phyloP scores from a whole-genome alignment of 2,329 filamentous ascomycete genomes.

The Periconia sp. region DNA sequence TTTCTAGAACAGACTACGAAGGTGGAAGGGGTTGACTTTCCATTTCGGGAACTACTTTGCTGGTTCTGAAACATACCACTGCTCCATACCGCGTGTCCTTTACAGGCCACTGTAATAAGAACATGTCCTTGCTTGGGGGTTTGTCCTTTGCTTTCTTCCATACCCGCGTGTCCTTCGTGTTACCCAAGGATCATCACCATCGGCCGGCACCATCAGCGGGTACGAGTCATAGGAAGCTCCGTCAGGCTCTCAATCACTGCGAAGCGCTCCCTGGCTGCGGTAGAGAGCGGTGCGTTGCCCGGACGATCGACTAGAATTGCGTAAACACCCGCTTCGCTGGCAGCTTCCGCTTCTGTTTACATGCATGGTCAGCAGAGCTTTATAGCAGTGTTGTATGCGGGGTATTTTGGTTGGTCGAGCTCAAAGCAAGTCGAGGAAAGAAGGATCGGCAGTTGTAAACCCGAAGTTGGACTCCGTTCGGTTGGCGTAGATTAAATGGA shows the following conservation, averaged over 20 bases:
- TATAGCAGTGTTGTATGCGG: constrained; percentile 1
- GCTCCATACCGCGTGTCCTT: background rate
- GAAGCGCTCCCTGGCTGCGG: constrained; percentile 25
- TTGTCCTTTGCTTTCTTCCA: background rate
- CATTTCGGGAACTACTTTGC: too few species aligned
- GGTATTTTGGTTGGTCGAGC: constrained; percentile 10
- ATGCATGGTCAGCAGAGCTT: constrained; percentile 20
- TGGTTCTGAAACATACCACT: background rate
- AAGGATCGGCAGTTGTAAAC: constrained; percentile 4
- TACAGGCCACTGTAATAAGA: too few species aligned
- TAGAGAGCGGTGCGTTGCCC: constrained; percentile 68
- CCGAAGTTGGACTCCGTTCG: background rate
- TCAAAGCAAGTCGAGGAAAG: constrained; percentile 1
- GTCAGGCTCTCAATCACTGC: constrained; percentile 40
- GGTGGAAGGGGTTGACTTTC: too few species aligned
- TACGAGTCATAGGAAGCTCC: constrained; percentile 44
- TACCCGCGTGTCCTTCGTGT: background rate
- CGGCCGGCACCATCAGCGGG: background rate
- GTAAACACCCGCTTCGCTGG: constrained; percentile 50
- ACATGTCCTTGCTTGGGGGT: background rate
- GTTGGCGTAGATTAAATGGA: constrained; percentile 9
- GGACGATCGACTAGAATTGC: constrained; percentile 61
- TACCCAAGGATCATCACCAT: background rate
- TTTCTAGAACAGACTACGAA: too few species aligned
- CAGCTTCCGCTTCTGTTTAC: constrained; percentile 51